A percentile compares a stretch with the other conserved stretches of the same genome.
phyloP scores from a whole-genome alignment of 179 eudicot genomes.

The Beta lomatogona region DNA sequence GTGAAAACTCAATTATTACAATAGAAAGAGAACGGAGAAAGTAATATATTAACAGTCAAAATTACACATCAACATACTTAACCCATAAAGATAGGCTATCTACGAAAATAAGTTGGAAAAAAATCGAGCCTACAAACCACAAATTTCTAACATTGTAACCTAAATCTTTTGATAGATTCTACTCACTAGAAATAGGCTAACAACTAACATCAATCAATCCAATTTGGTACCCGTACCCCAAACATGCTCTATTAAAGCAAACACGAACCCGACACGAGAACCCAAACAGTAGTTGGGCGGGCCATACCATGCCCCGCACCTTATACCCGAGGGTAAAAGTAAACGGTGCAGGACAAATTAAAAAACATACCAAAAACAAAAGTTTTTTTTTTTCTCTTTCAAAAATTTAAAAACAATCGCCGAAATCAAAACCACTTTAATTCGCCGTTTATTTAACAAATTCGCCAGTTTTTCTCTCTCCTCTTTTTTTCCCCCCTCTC shows the following conservation, averaged over 20 bases:
- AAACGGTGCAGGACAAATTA: neutral
- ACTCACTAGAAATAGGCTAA: no score
- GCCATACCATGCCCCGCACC: conserved; percentile 1
- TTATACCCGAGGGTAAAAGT: neutral
- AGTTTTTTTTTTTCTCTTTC: neutral
- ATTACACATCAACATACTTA: no score
- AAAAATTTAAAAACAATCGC: neutral
- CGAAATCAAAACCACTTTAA: neutral
- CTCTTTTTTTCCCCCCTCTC: neutral
- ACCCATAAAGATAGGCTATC: no score
- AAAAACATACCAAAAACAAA: neutral
- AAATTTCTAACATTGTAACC: no score
- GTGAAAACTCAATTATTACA: no score
- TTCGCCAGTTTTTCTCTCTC: conserved; percentile 27
- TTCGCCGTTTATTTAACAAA: conserved; percentile 28
- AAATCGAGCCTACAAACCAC: no score
- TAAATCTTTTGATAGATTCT: no score
- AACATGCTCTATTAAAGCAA: conserved; percentile 18
- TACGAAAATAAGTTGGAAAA: no score
- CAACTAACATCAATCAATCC: no score
- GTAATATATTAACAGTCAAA: no score
- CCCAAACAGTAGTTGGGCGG: neutral
- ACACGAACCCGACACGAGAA: neutral
- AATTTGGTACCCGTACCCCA: neutral
- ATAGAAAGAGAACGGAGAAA: no score